A percentile compares a stretch with the other conserved stretches of the same genome.
phyloP scores from a whole-genome alignment of 495 filamentous ascomycete genomes.

The Talaromyces proteolyticus region DNA sequence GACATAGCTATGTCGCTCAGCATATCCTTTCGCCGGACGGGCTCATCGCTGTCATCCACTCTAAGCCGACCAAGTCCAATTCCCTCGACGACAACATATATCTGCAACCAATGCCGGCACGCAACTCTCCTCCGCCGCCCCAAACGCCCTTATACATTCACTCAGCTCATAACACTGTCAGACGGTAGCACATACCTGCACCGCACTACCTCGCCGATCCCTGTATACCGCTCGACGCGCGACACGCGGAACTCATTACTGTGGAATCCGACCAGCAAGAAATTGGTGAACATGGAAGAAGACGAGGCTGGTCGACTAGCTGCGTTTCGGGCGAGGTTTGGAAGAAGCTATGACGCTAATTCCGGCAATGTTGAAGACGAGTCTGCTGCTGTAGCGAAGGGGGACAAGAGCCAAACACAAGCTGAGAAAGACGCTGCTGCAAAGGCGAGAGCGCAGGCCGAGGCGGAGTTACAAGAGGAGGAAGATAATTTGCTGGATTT shows the following conservation, averaged over 20 bases:
- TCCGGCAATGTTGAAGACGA: slow-evolving; percentile 19
- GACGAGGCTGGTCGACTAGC: slow-evolving; percentile 90
- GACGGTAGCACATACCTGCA: slow-evolving; percentile 84
- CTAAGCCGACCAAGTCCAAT: slow-evolving; percentile 11
- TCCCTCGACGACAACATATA: slow-evolving; percentile 32
- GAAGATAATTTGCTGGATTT: slow-evolving; percentile 63
- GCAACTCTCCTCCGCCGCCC: slow-evolving; percentile 86
- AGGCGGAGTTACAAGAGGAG: slow-evolving; percentile 30
- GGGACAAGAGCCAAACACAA: slow-evolving; percentile 13
- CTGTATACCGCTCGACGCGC: slow-evolving; percentile 70
- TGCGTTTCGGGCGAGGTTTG: slow-evolving; percentile 80
- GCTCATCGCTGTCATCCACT: slow-evolving; percentile 6
- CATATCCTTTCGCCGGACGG: slow-evolving; percentile 34
- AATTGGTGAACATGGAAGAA: slow-evolving; percentile 80
- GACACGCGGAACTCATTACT: slow-evolving; percentile 82
- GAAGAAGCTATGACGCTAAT: slow-evolving; percentile 71
- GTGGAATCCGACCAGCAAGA: slow-evolving; percentile 81
- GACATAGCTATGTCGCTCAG: slow-evolving; percentile 34
- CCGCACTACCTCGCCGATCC: slow-evolving; percentile 79
- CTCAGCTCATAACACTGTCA: slow-evolving; percentile 88
- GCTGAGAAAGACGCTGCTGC: slow-evolving; percentile 20
- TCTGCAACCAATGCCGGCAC: slow-evolving; percentile 56
- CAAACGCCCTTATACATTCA: slow-evolving; percentile 90
- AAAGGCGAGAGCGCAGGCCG: slow-evolving; percentile 18
- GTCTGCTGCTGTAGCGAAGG: slow-evolving; percentile 5